These are phyloP conservation scores for Eleusine coracana DNA, from an alignment of 176 grass and related monocot genomes.

Conservation along the genomic window DNA sequence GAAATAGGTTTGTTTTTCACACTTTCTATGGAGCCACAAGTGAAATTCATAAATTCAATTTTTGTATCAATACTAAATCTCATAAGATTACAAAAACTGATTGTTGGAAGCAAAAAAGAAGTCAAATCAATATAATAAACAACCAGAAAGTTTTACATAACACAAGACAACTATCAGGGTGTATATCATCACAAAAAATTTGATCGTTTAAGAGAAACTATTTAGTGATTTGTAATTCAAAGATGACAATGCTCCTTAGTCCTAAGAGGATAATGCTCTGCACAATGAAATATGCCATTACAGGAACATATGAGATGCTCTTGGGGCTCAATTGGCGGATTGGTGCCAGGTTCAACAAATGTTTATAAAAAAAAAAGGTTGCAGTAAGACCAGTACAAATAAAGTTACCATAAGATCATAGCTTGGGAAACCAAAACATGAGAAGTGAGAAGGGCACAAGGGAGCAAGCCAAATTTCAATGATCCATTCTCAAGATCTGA, in stretches of 20 bases:
- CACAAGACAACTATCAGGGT: background rate
- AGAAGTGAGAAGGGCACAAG: background rate
- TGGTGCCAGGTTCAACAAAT: background rate
- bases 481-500: conserved; percentile 4
- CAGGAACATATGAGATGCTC: background rate
- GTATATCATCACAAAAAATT: background rate
- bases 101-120: background rate
- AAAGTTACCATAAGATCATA: background rate
- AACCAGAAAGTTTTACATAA: background rate
- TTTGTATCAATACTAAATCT: background rate
- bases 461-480: conserved; percentile 23
- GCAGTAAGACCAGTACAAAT: conserved; percentile 16
- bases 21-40: background rate
- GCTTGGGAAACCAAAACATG: background rate
- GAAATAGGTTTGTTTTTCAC: no score
- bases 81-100: background rate
- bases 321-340: conserved; percentile 1
- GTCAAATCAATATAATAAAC: background rate
- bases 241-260: background rate
- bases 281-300: background rate
- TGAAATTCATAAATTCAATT: background rate
- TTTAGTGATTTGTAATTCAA: background rate
- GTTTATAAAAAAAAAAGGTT: background rate
- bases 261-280: conserved; percentile 1
- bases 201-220: background rate